Evolutionary conservation across 2,329 filamentous ascomycete genomes (phyloP), one percentile per base, ranked within the genome.

Genomic region (Venturiaceae sp.): DNA sequence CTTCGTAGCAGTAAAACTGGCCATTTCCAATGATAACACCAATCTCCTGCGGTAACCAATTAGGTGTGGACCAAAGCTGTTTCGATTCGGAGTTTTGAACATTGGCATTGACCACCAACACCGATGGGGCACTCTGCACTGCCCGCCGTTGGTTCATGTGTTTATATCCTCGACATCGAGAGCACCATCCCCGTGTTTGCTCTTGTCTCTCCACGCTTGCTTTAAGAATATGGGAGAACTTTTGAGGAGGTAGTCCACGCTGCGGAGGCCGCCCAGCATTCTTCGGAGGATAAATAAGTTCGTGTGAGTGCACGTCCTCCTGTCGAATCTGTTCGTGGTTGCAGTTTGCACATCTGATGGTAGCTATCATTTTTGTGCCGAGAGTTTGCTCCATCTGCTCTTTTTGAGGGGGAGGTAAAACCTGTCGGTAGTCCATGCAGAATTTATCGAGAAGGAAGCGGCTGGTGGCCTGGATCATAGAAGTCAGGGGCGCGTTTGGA

Each of bases 1-100:
- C 92, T 71, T 99, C 92, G 63, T 91, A 97, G 71, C 92, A 96
- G 72, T 90, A 92, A 68, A 97, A 89, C 67, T 95, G 89, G n/a
- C 90, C 90, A 66, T 89, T 84, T 60, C 95, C 89, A 59, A 96
- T 83, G 59, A 95, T 89, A 66, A 99, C 83, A 37, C 94, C 94
- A 66, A 99, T 92, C 69, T 97, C 91, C 67, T 94, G 88, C 0
- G 94, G 94, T 13, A 99, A 77, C 86, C 92, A 99, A 16, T 89
- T 90, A 0, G 90, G 90, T 13, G 85, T 90, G 1, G 89, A 84
- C 95, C 95, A 99, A 16, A 96, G 79, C 60, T 87, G 81, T 65
- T 86, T 86, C 36, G 90, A 83, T 62, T 92, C 88, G 2, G 84
- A 81, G 50, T 76, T 86, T 41, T 88, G 86, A 11, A 89, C 83